These are phyloP conservation scores for Rossbeevera mucosa DNA, from an alignment of 768 basidiomycete species.

Conservation along the genomic window DNA sequence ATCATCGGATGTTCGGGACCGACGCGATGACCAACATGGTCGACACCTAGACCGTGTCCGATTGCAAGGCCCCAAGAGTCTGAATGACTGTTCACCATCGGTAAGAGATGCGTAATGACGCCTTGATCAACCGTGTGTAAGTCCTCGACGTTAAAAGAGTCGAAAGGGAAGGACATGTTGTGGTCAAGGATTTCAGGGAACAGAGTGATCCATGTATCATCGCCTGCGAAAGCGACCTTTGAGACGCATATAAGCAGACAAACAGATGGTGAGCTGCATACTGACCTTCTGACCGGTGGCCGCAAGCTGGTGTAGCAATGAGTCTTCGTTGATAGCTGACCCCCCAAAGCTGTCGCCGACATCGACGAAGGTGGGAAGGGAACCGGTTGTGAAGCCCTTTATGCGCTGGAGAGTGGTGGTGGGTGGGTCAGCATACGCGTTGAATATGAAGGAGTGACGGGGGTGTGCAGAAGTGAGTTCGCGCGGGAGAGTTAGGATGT, in stretches of 20 bases:
- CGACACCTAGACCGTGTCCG: slow-evolving; percentile 92
- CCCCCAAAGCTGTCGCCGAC: slow-evolving; percentile 91
- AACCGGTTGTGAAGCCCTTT: slow-evolving; percentile 93
- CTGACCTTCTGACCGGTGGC: slow-evolving; percentile 56
- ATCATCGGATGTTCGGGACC: slow-evolving; percentile 87
- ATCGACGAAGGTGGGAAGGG: slow-evolving; percentile 92
- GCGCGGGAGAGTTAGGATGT: slow-evolving; percentile 73
- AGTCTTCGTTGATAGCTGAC: slow-evolving; percentile 83
- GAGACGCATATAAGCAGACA: slow-evolving; percentile 5
- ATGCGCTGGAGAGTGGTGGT: slow-evolving; percentile 93
- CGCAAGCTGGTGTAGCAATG: slow-evolving; percentile 69
- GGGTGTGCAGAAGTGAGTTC: slow-evolving; percentile 65
- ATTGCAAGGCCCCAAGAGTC: slow-evolving; percentile 81
- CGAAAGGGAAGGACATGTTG: slow-evolving; percentile 79
- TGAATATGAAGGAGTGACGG: slow-evolving; percentile 76
- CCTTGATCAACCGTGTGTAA: slow-evolving; percentile 93
- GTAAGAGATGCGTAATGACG: slow-evolving; percentile 79
- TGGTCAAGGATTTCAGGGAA: slow-evolving; percentile 73
- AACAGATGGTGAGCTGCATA: background rate
- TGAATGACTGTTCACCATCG: slow-evolving; percentile 53
- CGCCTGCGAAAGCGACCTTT: slow-evolving; percentile 88
- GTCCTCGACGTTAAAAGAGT: slow-evolving; percentile 98
- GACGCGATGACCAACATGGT: slow-evolving; percentile 93
- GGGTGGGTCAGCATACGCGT: slow-evolving; percentile 90
- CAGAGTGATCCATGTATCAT: slow-evolving; percentile 93